Base-by-base conservation (phyloP, 1,139 yeast genomes). In the Candida tropicalis region DNA sequence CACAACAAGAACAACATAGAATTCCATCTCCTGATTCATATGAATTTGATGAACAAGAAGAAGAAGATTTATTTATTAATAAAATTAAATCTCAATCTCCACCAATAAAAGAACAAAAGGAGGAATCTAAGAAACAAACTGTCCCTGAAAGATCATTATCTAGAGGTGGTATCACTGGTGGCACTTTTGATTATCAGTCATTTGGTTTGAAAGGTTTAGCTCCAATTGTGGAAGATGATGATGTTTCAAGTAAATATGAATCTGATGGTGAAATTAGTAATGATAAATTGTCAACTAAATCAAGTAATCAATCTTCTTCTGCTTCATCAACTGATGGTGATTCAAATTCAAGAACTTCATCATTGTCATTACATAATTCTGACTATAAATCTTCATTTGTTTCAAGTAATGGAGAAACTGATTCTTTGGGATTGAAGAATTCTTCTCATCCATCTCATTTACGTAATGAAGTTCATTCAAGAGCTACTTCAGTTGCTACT, bases 291-390 rank as follows among this genome's bases (percentile, higher is more conserved):
- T 46, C 59, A 16, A 55, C 60, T 23, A 47, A 44, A 16, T 38
- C 38, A 36, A 36, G 29, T 24, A 31, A 31, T n/a, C 35, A 22
- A 7, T 27, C 31, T 10, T 34, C 38, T 16, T 32, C 42, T 17
- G 22, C 23, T 7, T 27, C 35, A 17, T 31, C 35, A 17, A 31
- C 22, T 29, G 33, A 35, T 11, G 29, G 41, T 32, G 45, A 40
- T 7, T 38, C 40, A 11, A 36, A 45, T 27, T 65, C 73, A 5
- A 68, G 73, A 39, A 59, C 60, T 8, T 68, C 74, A 9, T 60
- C 72, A 15, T 66, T 72, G 48, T 73, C 77, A 1, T 70, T 72
- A 54, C 73, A 70, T 51, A 63, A 70, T 45, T 63, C 70, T 45
- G 73, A 69, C 50, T 64, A 63, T 56, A 63, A 66, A 40, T 58